A percentile compares a stretch with the other conserved stretches of the same genome.
Evolutionary conservation across 1,284 basidiomycete species (phyloP).

Genomic region (Irpex sp.): DNA sequence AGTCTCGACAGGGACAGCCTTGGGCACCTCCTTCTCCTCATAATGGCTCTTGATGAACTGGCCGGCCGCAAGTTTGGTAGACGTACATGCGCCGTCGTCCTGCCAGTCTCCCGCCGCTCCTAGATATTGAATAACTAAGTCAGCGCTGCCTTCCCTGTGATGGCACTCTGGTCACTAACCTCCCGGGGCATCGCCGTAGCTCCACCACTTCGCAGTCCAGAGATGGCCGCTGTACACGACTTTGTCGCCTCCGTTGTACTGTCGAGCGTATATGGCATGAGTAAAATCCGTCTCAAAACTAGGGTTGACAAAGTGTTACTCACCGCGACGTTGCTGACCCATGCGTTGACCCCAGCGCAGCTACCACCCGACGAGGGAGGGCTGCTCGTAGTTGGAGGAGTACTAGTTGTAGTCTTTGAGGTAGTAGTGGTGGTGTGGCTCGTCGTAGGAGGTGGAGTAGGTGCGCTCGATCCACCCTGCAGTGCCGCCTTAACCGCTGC

Average conservation of each 20-base stretch:
- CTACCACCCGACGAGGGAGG: conserved; percentile 23
- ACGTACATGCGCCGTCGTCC: conserved; percentile 34
- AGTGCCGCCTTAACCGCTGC: conserved; percentile 49
- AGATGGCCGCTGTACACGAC: conserved; percentile 45
- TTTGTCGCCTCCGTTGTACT: conserved; percentile 46
- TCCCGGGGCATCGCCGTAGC: conserved; percentile 42
- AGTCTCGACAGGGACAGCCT: conserved; percentile 16
- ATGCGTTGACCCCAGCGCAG: conserved; percentile 47
- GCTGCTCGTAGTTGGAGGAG: conserved; percentile 1
- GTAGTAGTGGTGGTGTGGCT: conserved; percentile 26
- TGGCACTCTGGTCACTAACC: conserved; percentile 23
- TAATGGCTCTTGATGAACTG: conserved; percentile 16
- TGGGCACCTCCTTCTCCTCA: conserved; percentile 21
- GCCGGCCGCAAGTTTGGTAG: conserved; percentile 7
- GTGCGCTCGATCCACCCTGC: conserved; percentile 27
- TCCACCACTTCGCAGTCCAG: conserved; percentile 61
- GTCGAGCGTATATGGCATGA: not conserved
- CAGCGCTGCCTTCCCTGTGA: not conserved
- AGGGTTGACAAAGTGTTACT: conserved; percentile 15
- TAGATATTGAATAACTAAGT: conserved; percentile 2
- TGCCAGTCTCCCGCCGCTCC: conserved; percentile 35
- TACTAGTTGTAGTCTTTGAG: conserved; percentile 22
- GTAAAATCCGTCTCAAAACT: too few species aligned
- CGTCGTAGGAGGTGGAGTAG: conserved; percentile 20
- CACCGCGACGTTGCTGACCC: conserved; percentile 42